phyloP scores from a whole-genome alignment of 306 rosid species.

The Ceratonia siliqua region DNA sequence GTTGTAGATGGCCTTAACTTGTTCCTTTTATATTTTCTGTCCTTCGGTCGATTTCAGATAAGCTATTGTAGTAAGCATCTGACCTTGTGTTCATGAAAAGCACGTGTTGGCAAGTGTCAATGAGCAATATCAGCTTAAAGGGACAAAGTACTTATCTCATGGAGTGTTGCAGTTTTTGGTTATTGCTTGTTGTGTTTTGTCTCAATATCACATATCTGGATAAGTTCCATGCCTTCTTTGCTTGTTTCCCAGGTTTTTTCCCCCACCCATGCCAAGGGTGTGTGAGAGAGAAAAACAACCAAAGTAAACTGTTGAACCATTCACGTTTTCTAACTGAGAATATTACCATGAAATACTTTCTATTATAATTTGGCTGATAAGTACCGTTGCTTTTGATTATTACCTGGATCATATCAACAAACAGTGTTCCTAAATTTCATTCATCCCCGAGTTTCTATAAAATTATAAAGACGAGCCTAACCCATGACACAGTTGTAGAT shows the following conservation, averaged over 20 bases:
- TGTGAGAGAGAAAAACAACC: no score
- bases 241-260: neutral
- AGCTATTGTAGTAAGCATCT: neutral
- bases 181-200: neutral
- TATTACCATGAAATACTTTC: neutral
- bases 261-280: neutral
- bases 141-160: neutral
- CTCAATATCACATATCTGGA: neutral
- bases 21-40: slow-evolving; percentile 2
- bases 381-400: neutral
- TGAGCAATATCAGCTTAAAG: neutral
- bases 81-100: neutral
- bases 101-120: neutral
- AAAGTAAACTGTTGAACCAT: neutral
- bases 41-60: neutral
- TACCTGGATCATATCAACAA: neutral
- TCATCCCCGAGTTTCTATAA: neutral
- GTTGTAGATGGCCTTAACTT: neutral
- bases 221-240: neutral
- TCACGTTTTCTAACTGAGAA: neutral
- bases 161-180: neutral
- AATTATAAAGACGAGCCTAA: neutral
- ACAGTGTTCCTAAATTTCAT: neutral
- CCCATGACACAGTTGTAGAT: neutral
- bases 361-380: neutral